These are phyloP conservation scores for Gossypium raimondii DNA, from an alignment of 345 rosid species.

Conservation along the genomic window DNA sequence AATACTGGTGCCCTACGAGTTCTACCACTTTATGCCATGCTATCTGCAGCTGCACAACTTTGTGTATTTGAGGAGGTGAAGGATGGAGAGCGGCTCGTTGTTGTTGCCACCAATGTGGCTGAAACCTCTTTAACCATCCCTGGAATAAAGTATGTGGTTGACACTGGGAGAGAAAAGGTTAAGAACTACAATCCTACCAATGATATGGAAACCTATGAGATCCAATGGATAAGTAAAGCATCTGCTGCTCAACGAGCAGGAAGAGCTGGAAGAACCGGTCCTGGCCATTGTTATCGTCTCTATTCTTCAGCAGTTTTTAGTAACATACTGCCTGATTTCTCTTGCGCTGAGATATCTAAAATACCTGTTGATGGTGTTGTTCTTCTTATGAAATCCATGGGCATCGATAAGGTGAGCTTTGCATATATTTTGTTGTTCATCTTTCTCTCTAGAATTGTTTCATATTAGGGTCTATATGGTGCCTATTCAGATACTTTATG, in stretches of 20 bases:
- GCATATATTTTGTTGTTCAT: slow-evolving; percentile 6
- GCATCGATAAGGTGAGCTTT: slow-evolving; percentile 59
- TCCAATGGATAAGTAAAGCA: slow-evolving; percentile 90
- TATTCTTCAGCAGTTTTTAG: slow-evolving; percentile 76
- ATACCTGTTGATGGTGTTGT: slow-evolving; percentile 81
- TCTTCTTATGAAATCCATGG: slow-evolving; percentile 86
- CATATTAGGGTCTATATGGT: not conserved
- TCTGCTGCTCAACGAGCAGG: slow-evolving; percentile 95
- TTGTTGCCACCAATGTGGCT: slow-evolving; percentile 93
- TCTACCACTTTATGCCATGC: slow-evolving; percentile 89
- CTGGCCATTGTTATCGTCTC: slow-evolving; percentile 90
- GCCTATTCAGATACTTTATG: slow-evolving; percentile 3
- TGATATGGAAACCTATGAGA: slow-evolving; percentile 72
- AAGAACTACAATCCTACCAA: slow-evolving; percentile 65
- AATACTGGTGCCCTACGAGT: slow-evolving; percentile 40
- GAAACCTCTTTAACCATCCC: slow-evolving; percentile 96
- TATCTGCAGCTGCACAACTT: slow-evolving; percentile 83
- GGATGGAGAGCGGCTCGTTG: slow-evolving; percentile 81
- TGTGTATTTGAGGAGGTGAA: slow-evolving; percentile 68
- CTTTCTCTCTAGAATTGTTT: not conserved
- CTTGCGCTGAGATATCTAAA: slow-evolving; percentile 75
- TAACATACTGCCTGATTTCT: slow-evolving; percentile 67
- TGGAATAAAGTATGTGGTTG: slow-evolving; percentile 90
- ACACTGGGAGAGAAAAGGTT: slow-evolving; percentile 86
- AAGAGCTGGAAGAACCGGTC: slow-evolving; percentile 95